Conservation (phyloP, 169 alveolate species). For the Miamiensis avidus region DNA sequence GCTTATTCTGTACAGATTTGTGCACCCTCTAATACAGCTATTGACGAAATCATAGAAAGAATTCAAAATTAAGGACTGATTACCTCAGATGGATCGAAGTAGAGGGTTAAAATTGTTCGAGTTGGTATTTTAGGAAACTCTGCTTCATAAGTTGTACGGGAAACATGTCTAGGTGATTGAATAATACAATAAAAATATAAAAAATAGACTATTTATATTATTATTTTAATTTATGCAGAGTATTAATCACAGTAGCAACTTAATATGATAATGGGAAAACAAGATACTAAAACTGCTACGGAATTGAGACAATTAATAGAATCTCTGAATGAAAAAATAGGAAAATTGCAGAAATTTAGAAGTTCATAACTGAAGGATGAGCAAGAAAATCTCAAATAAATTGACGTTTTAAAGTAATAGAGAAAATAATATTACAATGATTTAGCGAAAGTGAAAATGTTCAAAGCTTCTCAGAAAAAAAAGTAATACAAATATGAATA, state of each 20-base stretch:
- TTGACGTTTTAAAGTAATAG: neutral
- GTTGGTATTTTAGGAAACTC: slow-evolving; percentile 46
- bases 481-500: neutral
- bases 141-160: slow-evolving; percentile 45
- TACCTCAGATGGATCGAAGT: slow-evolving; percentile 41
- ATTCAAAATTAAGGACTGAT: slow-evolving; percentile 61
- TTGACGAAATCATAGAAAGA: slow-evolving; percentile 78
- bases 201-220: neutral
- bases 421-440: neutral
- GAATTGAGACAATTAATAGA: neutral
- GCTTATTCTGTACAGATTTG: slow-evolving; percentile 54
- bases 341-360: neutral
- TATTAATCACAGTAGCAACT: neutral
- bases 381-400: neutral
- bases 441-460: neutral
- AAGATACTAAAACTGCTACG: neutral
- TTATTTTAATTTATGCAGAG: neutral
- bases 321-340: neutral
- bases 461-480: neutral
- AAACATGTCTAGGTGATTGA: slow-evolving; percentile 31
- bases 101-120: slow-evolving; percentile 45
- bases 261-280: neutral
- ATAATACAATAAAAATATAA: slow-evolving; percentile 20
- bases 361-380: neutral
- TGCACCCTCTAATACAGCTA: slow-evolving; percentile 88